Evolutionary conservation across 768 basidiomycete genomes (phyloP).

Genomic region (Calocera cornea): DNA sequence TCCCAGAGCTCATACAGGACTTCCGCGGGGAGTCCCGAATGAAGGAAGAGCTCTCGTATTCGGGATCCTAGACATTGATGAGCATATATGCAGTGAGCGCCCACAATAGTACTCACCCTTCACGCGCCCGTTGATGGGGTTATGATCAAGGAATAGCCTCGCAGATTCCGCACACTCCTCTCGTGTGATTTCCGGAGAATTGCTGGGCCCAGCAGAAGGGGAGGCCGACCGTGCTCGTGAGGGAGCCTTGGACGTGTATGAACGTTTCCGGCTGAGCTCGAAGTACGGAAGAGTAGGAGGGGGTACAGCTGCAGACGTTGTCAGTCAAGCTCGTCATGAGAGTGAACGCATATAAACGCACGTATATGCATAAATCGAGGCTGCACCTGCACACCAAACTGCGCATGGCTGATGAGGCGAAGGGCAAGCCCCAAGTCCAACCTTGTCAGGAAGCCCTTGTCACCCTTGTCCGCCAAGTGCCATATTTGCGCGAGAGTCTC

Average conservation of each 20-base stretch:
- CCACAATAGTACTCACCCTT: not conserved
- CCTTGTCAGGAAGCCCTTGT: slow-evolving; percentile 6
- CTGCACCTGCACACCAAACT: slow-evolving; percentile 3
- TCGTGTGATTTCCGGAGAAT: not conserved
- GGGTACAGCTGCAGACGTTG: not conserved
- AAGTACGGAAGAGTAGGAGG: not conserved
- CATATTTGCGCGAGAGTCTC: slow-evolving; percentile 6
- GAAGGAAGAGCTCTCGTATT: slow-evolving; percentile 2
- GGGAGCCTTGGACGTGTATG: not conserved
- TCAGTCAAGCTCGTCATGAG: not conserved
- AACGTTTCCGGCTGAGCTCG: not conserved
- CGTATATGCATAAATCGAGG: slow-evolving; percentile 7
- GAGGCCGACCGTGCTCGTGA: not conserved
- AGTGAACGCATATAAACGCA: not conserved
- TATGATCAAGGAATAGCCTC: not conserved
- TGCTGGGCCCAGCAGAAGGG: not conserved
- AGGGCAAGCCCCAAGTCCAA: not conserved
- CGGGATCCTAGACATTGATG: not conserved
- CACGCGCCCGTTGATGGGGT: slow-evolving; percentile 3
- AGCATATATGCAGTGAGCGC: not conserved
- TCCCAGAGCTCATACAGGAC: slow-evolving; percentile 8
- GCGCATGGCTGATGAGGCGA: slow-evolving; percentile 9
- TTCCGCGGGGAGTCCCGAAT: slow-evolving; percentile 3
- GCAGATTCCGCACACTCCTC: slow-evolving; percentile 2
- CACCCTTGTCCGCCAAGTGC: slow-evolving; percentile 6